phyloP scores from a whole-genome alignment of 2,329 filamentous ascomycete species.

The Fusarium oligoseptatum region DNA sequence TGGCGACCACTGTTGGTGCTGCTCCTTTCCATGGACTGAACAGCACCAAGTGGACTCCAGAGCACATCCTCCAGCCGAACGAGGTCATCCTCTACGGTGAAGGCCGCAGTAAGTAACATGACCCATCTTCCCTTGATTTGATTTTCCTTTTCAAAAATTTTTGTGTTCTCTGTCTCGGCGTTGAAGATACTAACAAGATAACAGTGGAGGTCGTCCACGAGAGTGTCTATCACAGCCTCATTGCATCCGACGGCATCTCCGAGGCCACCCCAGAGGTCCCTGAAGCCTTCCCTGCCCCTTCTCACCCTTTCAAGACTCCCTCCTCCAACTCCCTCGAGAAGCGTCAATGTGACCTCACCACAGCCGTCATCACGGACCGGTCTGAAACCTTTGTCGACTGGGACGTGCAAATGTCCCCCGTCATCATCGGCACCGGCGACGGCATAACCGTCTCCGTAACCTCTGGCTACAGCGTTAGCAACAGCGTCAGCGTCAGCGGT shows the following conservation, averaged over 20 bases:
- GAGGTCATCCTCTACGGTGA: slow-evolving; percentile 35
- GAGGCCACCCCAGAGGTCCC: slow-evolving; percentile 13
- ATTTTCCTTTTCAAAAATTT: not conserved
- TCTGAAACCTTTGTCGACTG: slow-evolving; percentile 26
- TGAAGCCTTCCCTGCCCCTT: not conserved
- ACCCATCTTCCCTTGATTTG: rapidly evolving
- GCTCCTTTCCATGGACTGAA: slow-evolving; percentile 28
- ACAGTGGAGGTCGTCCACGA: slow-evolving; percentile 26
- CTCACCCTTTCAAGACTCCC: not conserved
- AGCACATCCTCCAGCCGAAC: slow-evolving; percentile 26
- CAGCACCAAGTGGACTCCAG: slow-evolving; percentile 30
- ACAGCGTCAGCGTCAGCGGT: slow-evolving; percentile 13
- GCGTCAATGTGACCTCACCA: slow-evolving; percentile 5
- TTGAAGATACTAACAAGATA: not conserved
- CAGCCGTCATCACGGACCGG: slow-evolving; percentile 8
- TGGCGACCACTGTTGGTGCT: slow-evolving; percentile 15
- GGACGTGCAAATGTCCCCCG: slow-evolving; percentile 36
- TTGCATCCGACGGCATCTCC: not conserved
- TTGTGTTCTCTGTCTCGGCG: too few species aligned
- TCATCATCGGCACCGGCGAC: slow-evolving; percentile 19
- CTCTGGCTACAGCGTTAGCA: not conserved
- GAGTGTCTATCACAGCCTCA: slow-evolving; percentile 23
- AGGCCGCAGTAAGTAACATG: slow-evolving; percentile 17
- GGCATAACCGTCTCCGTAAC: slow-evolving; percentile 10
- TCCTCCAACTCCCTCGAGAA: not conserved